Evolutionary conservation across 2,329 filamentous ascomycete genomes (phyloP).

Genomic region (Cladosporium austrohemisphaericum): DNA sequence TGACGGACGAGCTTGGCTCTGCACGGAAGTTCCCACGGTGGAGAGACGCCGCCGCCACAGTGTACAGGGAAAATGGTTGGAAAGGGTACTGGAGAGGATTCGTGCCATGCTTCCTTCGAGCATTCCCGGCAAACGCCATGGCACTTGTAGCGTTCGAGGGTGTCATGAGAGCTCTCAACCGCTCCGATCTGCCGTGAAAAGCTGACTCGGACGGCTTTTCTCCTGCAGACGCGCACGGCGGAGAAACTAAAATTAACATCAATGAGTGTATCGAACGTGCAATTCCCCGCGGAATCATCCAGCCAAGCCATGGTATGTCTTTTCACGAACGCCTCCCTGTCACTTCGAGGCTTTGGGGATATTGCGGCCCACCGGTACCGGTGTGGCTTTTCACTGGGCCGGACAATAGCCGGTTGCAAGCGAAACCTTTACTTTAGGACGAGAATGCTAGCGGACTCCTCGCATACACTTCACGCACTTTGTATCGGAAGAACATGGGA

Average conservation of each 20-base stretch:
- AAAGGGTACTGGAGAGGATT: conserved; percentile 90
- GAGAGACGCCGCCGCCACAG: conserved; percentile 72
- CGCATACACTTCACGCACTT: too few relatives aligned
- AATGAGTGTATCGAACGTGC: too few relatives aligned
- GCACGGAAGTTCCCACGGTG: conserved; percentile 69
- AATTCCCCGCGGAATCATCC: too few relatives aligned
- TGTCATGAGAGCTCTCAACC: conserved; percentile 44
- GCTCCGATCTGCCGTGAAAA: background rate
- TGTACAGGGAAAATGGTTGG: conserved; percentile 72
- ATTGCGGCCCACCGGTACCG: background rate
- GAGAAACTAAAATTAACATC: too few relatives aligned
- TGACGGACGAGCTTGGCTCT: conserved; percentile 87
- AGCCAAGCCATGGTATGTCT: too few relatives aligned
- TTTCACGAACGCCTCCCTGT: too few relatives aligned
- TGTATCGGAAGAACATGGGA: too few relatives aligned
- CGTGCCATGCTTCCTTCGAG: conserved; percentile 84
- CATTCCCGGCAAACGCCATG: conserved; percentile 94
- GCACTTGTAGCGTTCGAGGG: conserved; percentile 90
- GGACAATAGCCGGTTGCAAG: background rate
- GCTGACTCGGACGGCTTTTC: background rate
- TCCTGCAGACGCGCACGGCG: background rate
- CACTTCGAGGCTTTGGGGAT: too few relatives aligned
- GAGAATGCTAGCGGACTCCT: too few relatives aligned
- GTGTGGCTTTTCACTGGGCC: background rate
- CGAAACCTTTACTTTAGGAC: background rate